Evolutionary conservation across 306 rosid species (phyloP).

Genomic region (Dryas drummondii): DNA sequence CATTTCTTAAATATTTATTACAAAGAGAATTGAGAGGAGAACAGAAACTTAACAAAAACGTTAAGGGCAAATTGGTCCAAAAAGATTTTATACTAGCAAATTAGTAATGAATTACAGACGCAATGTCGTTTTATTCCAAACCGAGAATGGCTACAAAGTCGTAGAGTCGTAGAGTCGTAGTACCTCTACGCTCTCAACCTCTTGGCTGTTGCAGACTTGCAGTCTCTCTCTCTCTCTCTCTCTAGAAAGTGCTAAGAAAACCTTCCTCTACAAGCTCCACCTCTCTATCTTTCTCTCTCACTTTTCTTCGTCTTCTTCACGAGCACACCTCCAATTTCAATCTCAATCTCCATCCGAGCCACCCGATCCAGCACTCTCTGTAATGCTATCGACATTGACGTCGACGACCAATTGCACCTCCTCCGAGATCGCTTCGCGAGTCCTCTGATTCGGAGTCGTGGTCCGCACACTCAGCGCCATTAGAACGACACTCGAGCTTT

Average conservation of each 20-base stretch:
- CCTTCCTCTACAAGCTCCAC: slow-evolving; percentile 55
- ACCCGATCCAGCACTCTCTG: slow-evolving; percentile 39
- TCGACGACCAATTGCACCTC: slow-evolving; percentile 34
- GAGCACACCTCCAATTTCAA: slow-evolving; percentile 15
- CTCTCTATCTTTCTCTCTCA: slow-evolving; percentile 19
- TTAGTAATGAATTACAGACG: not conserved
- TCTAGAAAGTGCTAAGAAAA: slow-evolving; percentile 21
- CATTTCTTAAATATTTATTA: too few relatives aligned
- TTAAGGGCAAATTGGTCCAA: too few relatives aligned
- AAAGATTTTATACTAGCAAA: too few relatives aligned
- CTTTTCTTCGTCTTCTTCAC: slow-evolving; percentile 15
- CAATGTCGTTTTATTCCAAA: not conserved
- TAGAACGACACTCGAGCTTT: slow-evolving; percentile 7
- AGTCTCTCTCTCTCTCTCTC: slow-evolving; percentile 14
- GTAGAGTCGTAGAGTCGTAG: not conserved
- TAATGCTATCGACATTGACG: slow-evolving; percentile 41
- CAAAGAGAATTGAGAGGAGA: too few relatives aligned
- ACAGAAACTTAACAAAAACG: too few relatives aligned
- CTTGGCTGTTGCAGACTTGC: not conserved
- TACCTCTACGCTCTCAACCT: not conserved
- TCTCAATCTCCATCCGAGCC: slow-evolving; percentile 31
- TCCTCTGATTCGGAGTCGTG: slow-evolving; percentile 19
- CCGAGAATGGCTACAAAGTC: not conserved
- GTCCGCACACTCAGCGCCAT: slow-evolving; percentile 1
- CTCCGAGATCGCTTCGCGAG: slow-evolving; percentile 25